Percentiles rank a stretch among this genome's conserved stretches.
These are phyloP conservation scores for Candida krabiensis DNA, from an alignment of 805 yeast species.

Conservation along the genomic window DNA sequence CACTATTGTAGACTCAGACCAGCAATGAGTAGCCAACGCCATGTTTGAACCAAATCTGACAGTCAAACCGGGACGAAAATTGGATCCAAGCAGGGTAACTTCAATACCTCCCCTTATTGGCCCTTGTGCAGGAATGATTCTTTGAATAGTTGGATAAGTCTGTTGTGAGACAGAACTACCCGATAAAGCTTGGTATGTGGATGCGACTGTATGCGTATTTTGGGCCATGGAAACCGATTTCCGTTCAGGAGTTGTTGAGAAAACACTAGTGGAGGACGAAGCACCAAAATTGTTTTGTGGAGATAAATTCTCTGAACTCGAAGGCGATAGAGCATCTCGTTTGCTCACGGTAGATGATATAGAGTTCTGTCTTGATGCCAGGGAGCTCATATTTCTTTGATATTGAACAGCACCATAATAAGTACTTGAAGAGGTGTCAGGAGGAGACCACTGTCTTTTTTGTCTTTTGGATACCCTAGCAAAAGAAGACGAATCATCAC, in stretches of 20 bases:
- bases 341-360: slow-evolving; percentile 20
- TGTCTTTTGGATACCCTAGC: slow-evolving; percentile 28
- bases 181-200: slow-evolving; percentile 2
- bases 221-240: slow-evolving; percentile 9
- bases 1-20: slow-evolving; percentile 93
- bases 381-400: slow-evolving; percentile 19
- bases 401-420: slow-evolving; percentile 27
- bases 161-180: slow-evolving; percentile 3
- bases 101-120: slow-evolving; percentile 96
- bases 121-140: slow-evolving; percentile 94
- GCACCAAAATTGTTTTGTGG: slow-evolving; percentile 29
- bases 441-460: slow-evolving; percentile 34
- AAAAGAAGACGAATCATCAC: slow-evolving; percentile 11
- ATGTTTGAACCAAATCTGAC: slow-evolving; percentile 85
- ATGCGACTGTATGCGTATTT: neutral
- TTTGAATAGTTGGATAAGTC: slow-evolving; percentile 61
- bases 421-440: slow-evolving; percentile 22
- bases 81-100: slow-evolving; percentile 83
- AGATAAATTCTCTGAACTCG: slow-evolving; percentile 32
- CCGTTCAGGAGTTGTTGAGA: slow-evolving; percentile 34
- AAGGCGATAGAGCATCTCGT: slow-evolving; percentile 31
- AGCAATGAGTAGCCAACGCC: slow-evolving; percentile 86
- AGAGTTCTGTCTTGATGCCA: slow-evolving; percentile 20
- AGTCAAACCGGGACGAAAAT: slow-evolving; percentile 77
- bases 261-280: slow-evolving; percentile 33